Base-by-base conservation (phyloP, 78 protist species). In the Acrasis kona region DNA sequence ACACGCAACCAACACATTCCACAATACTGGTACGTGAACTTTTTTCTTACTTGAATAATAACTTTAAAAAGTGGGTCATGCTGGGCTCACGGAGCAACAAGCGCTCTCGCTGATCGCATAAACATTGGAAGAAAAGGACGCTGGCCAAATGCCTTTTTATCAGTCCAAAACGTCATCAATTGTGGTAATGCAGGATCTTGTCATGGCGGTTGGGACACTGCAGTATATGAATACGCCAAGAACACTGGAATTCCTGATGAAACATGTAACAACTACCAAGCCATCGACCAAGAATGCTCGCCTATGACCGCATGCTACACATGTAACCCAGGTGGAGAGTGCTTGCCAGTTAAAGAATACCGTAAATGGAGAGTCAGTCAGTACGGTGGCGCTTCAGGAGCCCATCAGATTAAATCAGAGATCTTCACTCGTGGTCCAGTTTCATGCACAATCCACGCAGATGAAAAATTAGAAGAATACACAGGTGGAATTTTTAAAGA, bases 1-100 rank as follows among this genome's bases (percentile, higher is more conserved):
- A 3, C 41, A 37, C 77, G 69, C 76, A 91, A 88, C 87, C 92
- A 91, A 89, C 92, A 88, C 80, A 82, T 85, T n/a, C 93, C 93
- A 30, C 81, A 79, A 85, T 87, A 78, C 87, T 87, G n/a, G n/a
- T n/a, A n/a, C 32, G 6, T 8, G 42, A 7, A 70, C 75, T 38
- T 37, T 27, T 35, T 5, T 38, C 34, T 34, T 3, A 6, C 34
- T 31, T 7, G 41, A 76, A n/a, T 76, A 65, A 31, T 71, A 19
- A 50, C 42, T 75, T 65, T n/a, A n/a, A n/a, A n/a, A n/a, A n/a
- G 83, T 38, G 87, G 87, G 57, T 58, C 76, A 12, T 85, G 89
- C 80, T 85, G 83, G 88, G 82, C 86, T 10, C 85, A 87, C 41
- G 90, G 85, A 37, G 41, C 89, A 12, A 35, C 80, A 10, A 69